phyloP scores from a whole-genome alignment of 768 basidiomycete genomes.

The Crepidotus variabilis region DNA sequence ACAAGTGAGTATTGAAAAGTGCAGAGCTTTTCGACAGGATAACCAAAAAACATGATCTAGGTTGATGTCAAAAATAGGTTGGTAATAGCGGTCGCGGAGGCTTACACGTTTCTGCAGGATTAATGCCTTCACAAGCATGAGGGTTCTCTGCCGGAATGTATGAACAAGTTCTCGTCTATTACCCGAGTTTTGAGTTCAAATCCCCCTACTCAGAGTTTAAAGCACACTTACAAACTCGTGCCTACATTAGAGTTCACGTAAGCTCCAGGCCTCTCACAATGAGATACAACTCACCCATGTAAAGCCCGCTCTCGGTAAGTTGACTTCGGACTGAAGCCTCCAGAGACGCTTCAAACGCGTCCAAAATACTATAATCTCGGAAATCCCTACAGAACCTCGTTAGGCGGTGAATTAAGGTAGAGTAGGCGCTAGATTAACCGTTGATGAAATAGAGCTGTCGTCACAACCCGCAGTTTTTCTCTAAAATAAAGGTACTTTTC shows the following conservation, averaged over 20 bases:
- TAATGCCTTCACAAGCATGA: slow-evolving; percentile 91
- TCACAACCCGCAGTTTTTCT: slow-evolving; percentile 93
- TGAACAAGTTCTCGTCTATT: slow-evolving; percentile 86
- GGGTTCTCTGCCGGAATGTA: slow-evolving; percentile 87
- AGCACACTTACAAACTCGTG: slow-evolving; percentile 57
- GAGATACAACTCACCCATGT: slow-evolving; percentile 71
- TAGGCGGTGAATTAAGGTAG: not conserved
- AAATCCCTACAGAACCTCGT: slow-evolving; percentile 60
- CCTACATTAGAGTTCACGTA: slow-evolving; percentile 33
- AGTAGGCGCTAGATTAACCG: slow-evolving; percentile 33
- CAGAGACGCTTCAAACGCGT: slow-evolving; percentile 78
- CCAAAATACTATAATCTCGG: slow-evolving; percentile 80
- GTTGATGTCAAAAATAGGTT: not conserved
- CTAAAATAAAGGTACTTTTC: slow-evolving; percentile 28
- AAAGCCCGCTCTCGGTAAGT: slow-evolving; percentile 88
- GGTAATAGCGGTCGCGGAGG: not conserved
- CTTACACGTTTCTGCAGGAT: slow-evolving; percentile 89
- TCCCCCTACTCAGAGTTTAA: not conserved
- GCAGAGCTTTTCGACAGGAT: slow-evolving; percentile 93
- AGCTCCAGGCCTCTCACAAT: not conserved
- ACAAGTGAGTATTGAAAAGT: slow-evolving; percentile 98
- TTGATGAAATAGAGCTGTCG: slow-evolving; percentile 86
- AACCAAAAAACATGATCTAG: slow-evolving; percentile 95
- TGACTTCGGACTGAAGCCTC: slow-evolving; percentile 74
- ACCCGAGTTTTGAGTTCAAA: not conserved